Evolutionary conservation across 2,329 filamentous ascomycete species (phyloP).

Genomic region (Grosmannia serpens): DNA sequence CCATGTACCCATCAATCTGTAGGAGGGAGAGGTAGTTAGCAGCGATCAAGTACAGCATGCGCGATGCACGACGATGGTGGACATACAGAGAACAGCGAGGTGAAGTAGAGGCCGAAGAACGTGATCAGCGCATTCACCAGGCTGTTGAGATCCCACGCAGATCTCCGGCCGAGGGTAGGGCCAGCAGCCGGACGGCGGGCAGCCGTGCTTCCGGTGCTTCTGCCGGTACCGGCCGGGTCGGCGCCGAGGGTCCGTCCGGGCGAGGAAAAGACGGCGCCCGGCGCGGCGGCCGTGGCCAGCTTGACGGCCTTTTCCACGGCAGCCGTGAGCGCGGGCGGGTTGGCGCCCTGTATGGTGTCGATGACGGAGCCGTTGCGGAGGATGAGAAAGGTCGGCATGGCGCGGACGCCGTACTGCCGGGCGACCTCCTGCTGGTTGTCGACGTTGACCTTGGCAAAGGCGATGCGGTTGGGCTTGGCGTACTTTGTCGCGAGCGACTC

Average conservation of each 20-base stretch:
- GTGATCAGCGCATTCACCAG: slow-evolving; percentile 38
- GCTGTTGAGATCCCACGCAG: slow-evolving; percentile 24
- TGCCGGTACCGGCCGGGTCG: slow-evolving; percentile 13
- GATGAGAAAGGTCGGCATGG: slow-evolving; percentile 92
- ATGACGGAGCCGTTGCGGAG: slow-evolving; percentile 65
- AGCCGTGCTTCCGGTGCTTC: slow-evolving; percentile 8
- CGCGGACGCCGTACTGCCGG: slow-evolving; percentile 64
- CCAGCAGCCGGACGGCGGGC: not conserved
- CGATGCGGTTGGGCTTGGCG: slow-evolving; percentile 68
- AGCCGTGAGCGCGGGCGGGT: slow-evolving; percentile 61
- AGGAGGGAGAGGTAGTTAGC: slow-evolving; percentile 2
- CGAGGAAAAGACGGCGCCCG: slow-evolving; percentile 38
- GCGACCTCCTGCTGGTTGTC: slow-evolving; percentile 71
- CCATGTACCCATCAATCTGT: slow-evolving; percentile 50
- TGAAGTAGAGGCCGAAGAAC: slow-evolving; percentile 50
- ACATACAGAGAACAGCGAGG: slow-evolving; percentile 49
- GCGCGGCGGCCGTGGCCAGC: slow-evolving; percentile 30
- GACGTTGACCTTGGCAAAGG: slow-evolving; percentile 87
- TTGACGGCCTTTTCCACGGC: slow-evolving; percentile 62
- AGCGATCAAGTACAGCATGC: not conserved
- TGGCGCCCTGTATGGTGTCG: slow-evolving; percentile 71
- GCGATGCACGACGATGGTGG: not conserved
- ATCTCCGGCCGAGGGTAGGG: slow-evolving; percentile 9
- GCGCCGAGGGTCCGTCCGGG: slow-evolving; percentile 48
- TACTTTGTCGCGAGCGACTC: slow-evolving; percentile 72